Evolutionary conservation across 2,329 filamentous ascomycete species (phyloP), one percentile per base, ranked within the genome.

Genomic region (Ophiostoma pallidulum): DNA sequence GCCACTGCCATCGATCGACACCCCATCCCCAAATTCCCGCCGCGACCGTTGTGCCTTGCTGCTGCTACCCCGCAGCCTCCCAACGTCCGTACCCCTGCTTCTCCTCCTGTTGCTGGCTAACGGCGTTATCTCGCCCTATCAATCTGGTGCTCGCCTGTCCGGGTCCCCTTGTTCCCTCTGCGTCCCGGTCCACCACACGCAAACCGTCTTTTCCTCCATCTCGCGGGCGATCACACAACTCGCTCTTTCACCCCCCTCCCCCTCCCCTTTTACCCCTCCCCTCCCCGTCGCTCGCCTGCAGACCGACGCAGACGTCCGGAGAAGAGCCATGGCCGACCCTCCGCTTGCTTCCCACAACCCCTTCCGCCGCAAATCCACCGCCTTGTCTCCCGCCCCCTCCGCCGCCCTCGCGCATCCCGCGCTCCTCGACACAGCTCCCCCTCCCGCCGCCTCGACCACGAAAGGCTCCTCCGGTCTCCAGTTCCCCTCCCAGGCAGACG

Each of bases 281-380:
- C 48, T 18, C 14, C n/a, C 18, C 10, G 9, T 31, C 22, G 29
- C 38, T 20, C 18, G 36, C 12, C 4, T 29, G 16, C 19, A 29
- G 20, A 24, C 20, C n/a, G 29, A 41, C 19, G n/a, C 20, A 18
- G 24, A 20, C 39, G 26, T 20, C 24, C 32, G 29, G 19, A 45
- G 40, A 39, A 42, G 46, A 50, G 58, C 50, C 54, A 70, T 70
- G 58, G 59, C 61, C 49, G 64, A 65, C 35, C 56, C 56, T 26
- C 53, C 62, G 41, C 62, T 69, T 49, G 61, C 59, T 41, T 67
- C 73, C 59, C 65, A 74, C 62, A 77, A 77, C 54, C 73, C 73
- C 10, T 77, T 77, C 57, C 73, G 73, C 53, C 71, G 67, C 55
- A 73, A 66, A 59, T 55, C 53, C 29, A 51, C 57, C 37, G 42